phyloP scores from a whole-genome alignment of 305 asterid genomes.

The Fraxinus sp. region DNA sequence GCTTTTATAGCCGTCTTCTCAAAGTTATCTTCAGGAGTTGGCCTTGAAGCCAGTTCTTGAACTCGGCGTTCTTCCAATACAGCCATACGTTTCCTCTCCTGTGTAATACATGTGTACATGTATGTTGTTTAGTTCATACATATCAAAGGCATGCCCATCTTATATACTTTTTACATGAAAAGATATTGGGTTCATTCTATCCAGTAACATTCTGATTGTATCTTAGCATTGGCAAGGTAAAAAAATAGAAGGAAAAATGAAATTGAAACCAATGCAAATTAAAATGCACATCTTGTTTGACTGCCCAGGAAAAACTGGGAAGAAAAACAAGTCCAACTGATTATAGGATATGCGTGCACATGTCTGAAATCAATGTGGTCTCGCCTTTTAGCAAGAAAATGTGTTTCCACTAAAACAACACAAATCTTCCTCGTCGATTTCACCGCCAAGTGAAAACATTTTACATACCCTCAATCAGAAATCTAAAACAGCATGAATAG shows the following conservation, averaged over 20 bases:
- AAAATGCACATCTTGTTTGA: neutral
- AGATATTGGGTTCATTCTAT: neutral
- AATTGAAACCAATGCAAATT: neutral
- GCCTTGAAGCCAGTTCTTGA: conserved; percentile 70
- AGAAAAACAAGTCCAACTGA: neutral
- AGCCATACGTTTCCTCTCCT: conserved; percentile 80
- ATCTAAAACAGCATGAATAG: neutral
- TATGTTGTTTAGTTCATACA: conserved; percentile 12
- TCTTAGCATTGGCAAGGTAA: neutral
- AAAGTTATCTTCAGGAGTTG: conserved; percentile 63
- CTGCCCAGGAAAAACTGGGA: neutral
- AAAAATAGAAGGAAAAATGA: neutral
- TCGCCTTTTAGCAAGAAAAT: neutral
- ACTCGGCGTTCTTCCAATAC: conserved; percentile 74
- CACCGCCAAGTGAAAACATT: neutral
- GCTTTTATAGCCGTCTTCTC: conserved; percentile 71
- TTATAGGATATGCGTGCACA: neutral
- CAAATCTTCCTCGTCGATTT: neutral
- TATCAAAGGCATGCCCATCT: neutral
- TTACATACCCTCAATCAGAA: neutral
- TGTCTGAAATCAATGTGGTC: neutral
- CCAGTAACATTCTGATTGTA: neutral
- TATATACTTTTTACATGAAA: neutral
- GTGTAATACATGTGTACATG: conserved; percentile 21
- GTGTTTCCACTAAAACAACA: neutral